These are phyloP conservation scores for Lecanicillium sp. DNA, from an alignment of 2,329 filamentous ascomycete species.

Conservation along the genomic window DNA sequence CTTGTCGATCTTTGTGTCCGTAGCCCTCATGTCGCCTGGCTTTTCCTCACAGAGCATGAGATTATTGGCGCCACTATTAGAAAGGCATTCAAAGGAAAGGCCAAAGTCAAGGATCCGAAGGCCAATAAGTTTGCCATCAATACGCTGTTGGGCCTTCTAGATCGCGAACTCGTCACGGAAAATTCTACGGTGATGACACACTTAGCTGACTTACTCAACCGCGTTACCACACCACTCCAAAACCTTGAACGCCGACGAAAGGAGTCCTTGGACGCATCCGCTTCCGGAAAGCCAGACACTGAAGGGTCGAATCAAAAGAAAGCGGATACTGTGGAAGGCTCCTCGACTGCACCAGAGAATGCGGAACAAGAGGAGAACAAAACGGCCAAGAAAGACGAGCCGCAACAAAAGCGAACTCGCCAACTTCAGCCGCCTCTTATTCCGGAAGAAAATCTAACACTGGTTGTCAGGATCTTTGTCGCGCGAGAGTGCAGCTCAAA, in stretches of 20 bases:
- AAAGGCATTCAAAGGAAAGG: conserved; percentile 68
- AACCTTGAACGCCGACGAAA: conserved; percentile 76
- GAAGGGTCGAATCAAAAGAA: conserved; percentile 23
- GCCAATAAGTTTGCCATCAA: conserved; percentile 87
- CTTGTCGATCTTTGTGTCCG: conserved; percentile 76
- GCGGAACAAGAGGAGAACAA: conserved; percentile 18
- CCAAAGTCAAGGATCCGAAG: conserved; percentile 78
- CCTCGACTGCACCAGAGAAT: conserved; percentile 21
- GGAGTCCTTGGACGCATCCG: conserved; percentile 46
- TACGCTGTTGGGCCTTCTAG: conserved; percentile 75
- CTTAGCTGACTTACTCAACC: conserved; percentile 76
- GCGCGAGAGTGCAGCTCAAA: conserved; percentile 94
- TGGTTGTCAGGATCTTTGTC: conserved; percentile 95
- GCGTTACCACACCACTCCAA: conserved; percentile 79
- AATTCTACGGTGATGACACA: conserved; percentile 96
- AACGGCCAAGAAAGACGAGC: conserved; percentile 20
- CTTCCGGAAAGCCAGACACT: conserved; percentile 16
- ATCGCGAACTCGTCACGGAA: conserved; percentile 93
- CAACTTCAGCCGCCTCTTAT: conserved; percentile 73
- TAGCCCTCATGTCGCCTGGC: conserved; percentile 78
- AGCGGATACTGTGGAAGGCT: conserved; percentile 10
- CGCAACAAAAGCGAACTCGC: conserved; percentile 41
- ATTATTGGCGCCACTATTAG: conserved; percentile 65
- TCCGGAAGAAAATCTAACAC: conserved; percentile 77
- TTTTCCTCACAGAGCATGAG: conserved; percentile 94